Evolutionary conservation across 2,329 filamentous ascomycete species (phyloP).

Genomic region (Fusarium sp.): DNA sequence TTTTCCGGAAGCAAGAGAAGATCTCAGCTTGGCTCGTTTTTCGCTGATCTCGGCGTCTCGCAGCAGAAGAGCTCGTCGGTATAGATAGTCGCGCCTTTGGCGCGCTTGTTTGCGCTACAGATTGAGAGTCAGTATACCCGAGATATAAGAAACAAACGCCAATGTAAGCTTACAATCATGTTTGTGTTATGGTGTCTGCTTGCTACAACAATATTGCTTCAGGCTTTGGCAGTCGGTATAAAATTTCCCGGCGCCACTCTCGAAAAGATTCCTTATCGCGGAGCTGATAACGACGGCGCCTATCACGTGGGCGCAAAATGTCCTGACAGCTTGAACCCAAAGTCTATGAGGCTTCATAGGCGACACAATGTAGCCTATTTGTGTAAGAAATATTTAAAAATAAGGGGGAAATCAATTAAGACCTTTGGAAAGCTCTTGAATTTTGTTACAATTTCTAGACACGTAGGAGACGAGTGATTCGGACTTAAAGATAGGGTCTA

Average conservation of each 20-base stretch:
- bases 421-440: no score
- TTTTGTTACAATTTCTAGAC: no score
- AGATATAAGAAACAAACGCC: neutral
- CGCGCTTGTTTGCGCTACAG: conserved; percentile 56
- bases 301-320: conserved; percentile 57
- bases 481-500: no score
- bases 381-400: no score
- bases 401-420: no score
- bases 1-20: conserved; percentile 88
- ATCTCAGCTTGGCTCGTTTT: conserved; percentile 87
- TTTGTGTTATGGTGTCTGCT: conserved; percentile 7
- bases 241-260: conserved; percentile 30
- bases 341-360: no score
- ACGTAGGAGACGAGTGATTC: no score
- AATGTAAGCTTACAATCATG: conserved; percentile 51
- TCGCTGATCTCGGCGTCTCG: conserved; percentile 93
- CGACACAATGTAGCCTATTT: no score
- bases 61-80: conserved; percentile 86
- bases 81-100: conserved; percentile 71
- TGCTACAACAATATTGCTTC: conserved; percentile 15
- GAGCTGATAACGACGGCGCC: conserved; percentile 46
- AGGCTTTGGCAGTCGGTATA: conserved; percentile 15
- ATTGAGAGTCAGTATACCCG: conserved; percentile 34
- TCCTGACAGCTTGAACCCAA: conserved; percentile 52
- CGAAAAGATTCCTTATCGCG: conserved; percentile 50